Conservation (phyloP, 345 rosid species). For the Ricinus communis region DNA sequence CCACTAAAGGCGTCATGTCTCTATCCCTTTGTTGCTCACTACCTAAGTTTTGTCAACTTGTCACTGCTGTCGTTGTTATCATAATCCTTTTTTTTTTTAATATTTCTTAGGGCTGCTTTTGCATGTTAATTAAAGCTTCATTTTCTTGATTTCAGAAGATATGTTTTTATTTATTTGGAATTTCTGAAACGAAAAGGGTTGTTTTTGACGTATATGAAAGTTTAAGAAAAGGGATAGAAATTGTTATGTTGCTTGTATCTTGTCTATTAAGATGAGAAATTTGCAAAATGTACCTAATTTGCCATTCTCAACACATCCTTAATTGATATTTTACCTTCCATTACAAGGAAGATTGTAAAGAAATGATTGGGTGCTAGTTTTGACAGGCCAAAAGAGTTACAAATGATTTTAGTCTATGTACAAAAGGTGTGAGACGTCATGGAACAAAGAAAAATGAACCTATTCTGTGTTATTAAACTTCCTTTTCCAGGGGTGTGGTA, state of each 20-base stretch:
- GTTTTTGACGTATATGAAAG: not conserved
- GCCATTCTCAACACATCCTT: not conserved
- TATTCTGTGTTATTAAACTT: not conserved
- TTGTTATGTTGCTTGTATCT: not conserved
- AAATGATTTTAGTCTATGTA: not conserved
- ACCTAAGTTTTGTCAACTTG: not conserved
- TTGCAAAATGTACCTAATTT: not conserved
- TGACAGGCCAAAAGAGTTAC: not conserved
- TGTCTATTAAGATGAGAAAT: not conserved
- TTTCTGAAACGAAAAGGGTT: not conserved
- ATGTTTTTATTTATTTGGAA: not conserved
- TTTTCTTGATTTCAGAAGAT: not conserved
- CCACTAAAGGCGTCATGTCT: not conserved
- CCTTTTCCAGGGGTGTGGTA: too few relatives aligned
- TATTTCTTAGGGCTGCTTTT: too few relatives aligned
- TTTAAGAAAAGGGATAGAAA: not conserved
- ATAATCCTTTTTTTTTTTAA: too few relatives aligned
- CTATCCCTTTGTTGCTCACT: not conserved
- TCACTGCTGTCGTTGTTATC: not conserved
- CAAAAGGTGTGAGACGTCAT: too few relatives aligned
- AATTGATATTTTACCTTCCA: not conserved
- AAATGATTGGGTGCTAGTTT: not conserved
- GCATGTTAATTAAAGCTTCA: not conserved
- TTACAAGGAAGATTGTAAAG: not conserved
- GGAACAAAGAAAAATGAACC: not conserved